Evolutionary conservation across 106 monocot species (phyloP).

Genomic region (Hemerocallis citrina): DNA sequence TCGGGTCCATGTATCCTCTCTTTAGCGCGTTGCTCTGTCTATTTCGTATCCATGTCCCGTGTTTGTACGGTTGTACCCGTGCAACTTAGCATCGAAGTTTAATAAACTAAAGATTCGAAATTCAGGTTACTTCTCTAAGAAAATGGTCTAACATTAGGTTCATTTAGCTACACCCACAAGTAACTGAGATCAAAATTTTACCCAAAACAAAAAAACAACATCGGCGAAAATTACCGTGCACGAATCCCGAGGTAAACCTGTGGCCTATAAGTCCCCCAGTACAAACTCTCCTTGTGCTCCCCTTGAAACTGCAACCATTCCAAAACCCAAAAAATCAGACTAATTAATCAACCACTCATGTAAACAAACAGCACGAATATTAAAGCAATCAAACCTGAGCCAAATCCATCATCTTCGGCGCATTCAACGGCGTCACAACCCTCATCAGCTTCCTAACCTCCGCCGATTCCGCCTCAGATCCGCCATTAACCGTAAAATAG

Average conservation of each 20-base stretch:
- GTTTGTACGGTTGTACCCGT: too few relatives aligned
- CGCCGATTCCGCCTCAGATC: constrained; percentile 10
- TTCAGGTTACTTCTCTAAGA: too few relatives aligned
- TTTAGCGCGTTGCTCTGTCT: too few relatives aligned
- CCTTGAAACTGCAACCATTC: constrained; percentile 65
- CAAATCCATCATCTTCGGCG: constrained; percentile 91
- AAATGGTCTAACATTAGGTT: too few relatives aligned
- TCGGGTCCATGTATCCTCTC: too few relatives aligned
- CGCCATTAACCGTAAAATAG: constrained; percentile 6
- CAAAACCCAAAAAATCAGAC: background rate
- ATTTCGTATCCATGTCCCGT: too few relatives aligned
- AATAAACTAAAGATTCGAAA: too few relatives aligned
- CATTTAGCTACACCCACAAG: too few relatives aligned
- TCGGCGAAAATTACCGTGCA: constrained; percentile 75
- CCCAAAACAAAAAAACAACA: too few relatives aligned
- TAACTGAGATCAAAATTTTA: too few relatives aligned
- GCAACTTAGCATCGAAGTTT: too few relatives aligned
- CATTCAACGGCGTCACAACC: constrained; percentile 52
- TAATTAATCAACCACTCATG: background rate
- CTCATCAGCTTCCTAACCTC: constrained; percentile 28
- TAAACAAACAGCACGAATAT: background rate
- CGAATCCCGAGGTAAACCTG: constrained; percentile 89
- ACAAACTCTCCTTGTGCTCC: constrained; percentile 88
- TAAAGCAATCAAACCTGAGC: constrained; percentile 75
- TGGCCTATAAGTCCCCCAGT: constrained; percentile 96